Base-by-base conservation (phyloP, 2,329 filamentous ascomycete species). In the Exophiala alcalophila region DNA sequence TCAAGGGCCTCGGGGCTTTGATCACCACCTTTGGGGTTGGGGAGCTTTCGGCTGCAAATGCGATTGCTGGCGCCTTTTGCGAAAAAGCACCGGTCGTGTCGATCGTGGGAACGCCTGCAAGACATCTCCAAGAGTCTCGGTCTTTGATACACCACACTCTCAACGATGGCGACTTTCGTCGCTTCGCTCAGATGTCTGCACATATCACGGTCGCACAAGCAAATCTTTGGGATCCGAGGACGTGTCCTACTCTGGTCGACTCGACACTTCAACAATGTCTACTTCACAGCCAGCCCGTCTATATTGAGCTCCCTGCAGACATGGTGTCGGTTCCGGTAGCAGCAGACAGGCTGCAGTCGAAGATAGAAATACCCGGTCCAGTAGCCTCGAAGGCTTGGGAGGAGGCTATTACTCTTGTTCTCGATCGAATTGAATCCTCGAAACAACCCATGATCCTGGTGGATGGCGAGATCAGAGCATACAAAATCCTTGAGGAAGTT, bases 21-120 rank as follows among this genome's bases (percentile, higher is more conserved):
- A 3, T 81, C 18, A 81, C 78, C 1, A 80, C 77, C 0, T 79
- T 78, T 53, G 78, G 77, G 3, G 77, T 81, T 1, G 78, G 77
- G 4, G 71, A 74, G 47, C 59, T 71, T 12, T 60, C 57, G 34
- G 57, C 58, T n/a, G 49, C 61, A 44, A 62, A 62, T 38, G 59
- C 59, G 16, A 56, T 61, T 12, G 52, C 55, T 50, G 63, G 64
- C 43, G 63, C 72, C 7, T 83, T 82, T 59, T 73, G 77, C 1
- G 67, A 81, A 60, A 80, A 76, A 62, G 71, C 73, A 6, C 65
- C 67, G 32, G 69, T 77, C 4, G 77, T 85, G 15, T 73, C 77
- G 52, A 81, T 83, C 40, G 80, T 83, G 30, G 73, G 73, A 8
- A 69, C 69, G 15, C 73, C 74, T 1, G 67, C 65, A 12, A 74